These are phyloP conservation scores for Corylus americana DNA, from an alignment of 306 rosid species.

Conservation along the genomic window DNA sequence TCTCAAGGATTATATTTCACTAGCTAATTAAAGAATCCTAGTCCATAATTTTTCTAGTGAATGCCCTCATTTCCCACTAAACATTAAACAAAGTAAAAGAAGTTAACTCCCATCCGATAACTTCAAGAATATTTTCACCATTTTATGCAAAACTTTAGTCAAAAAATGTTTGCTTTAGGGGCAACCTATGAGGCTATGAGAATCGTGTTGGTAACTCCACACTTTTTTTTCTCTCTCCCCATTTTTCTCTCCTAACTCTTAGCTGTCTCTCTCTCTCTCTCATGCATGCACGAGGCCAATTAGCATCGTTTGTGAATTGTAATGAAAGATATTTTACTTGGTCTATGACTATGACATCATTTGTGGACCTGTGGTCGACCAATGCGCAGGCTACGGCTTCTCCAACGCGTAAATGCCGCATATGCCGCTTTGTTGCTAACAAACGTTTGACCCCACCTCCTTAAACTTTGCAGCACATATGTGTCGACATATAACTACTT, in stretches of 20 bases:
- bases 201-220: conserved; percentile 20
- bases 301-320: no score
- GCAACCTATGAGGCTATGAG: conserved; percentile 26
- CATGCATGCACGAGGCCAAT: neutral
- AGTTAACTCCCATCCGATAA: neutral
- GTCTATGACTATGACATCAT: neutral
- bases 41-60: no score
- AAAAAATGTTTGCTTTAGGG: neutral
- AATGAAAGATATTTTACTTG: neutral
- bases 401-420: conserved; percentile 19
- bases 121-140: neutral
- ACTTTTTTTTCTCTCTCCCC: conserved; percentile 12
- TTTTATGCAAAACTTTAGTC: neutral
- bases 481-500: neutral
- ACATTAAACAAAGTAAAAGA: neutral
- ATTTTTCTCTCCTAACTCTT: conserved; percentile 21
- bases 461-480: neutral
- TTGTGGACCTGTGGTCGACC: no score
- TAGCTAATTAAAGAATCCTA: no score
- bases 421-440: conserved; percentile 3
- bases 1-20: no score
- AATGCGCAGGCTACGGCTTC: conserved; percentile 23
- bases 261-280: neutral
- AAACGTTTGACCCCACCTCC: conserved; percentile 3
- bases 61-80: neutral